phyloP scores from a whole-genome alignment of 1,284 basidiomycete genomes.

The Singerocomus inundabilis region DNA sequence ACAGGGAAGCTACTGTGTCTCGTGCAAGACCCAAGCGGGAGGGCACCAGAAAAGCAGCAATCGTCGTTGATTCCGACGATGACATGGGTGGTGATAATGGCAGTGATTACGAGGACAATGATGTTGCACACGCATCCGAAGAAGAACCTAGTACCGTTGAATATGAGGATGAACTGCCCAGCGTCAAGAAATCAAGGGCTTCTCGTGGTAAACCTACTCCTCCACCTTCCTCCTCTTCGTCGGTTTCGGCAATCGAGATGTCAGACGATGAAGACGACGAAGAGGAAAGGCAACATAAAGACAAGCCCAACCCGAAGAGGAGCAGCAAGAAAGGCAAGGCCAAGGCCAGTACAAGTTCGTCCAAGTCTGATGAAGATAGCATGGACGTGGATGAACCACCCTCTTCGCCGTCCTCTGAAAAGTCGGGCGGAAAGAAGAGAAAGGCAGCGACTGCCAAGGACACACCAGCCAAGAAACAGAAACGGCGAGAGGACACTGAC shows the following conservation, averaged over 20 bases:
- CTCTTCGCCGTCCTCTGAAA: conserved; percentile 35
- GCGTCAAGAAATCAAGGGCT: conserved; percentile 20
- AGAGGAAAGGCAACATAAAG: conserved; percentile 28
- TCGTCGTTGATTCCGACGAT: conserved; percentile 48
- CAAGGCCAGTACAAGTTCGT: conserved; percentile 26
- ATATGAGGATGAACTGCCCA: conserved; percentile 25
- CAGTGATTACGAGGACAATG: conserved; percentile 26
- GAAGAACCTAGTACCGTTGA: conserved; percentile 23
- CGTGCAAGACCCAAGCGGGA: conserved; percentile 36
- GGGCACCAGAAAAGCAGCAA: conserved; percentile 34
- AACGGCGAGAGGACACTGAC: conserved; percentile 64
- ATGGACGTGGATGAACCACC: conserved; percentile 59
- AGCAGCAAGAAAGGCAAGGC: conserved; percentile 26
- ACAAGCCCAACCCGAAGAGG: conserved; percentile 32
- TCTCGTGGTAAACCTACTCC: conserved; percentile 29
- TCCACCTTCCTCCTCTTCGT: conserved; percentile 19
- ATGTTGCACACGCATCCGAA: conserved; percentile 13
- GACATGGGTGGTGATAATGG: conserved; percentile 22
- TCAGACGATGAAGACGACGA: conserved; percentile 36
- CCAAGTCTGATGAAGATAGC: conserved; percentile 33
- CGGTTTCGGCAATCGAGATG: conserved; percentile 11
- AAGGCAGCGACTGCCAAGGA: conserved; percentile 46
- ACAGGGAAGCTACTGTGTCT: conserved; percentile 34
- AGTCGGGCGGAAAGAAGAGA: conserved; percentile 49
- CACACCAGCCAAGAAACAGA: conserved; percentile 59